phyloP scores from a whole-genome alignment of 805 yeast species.

The Cyberlindnera meyerae region DNA sequence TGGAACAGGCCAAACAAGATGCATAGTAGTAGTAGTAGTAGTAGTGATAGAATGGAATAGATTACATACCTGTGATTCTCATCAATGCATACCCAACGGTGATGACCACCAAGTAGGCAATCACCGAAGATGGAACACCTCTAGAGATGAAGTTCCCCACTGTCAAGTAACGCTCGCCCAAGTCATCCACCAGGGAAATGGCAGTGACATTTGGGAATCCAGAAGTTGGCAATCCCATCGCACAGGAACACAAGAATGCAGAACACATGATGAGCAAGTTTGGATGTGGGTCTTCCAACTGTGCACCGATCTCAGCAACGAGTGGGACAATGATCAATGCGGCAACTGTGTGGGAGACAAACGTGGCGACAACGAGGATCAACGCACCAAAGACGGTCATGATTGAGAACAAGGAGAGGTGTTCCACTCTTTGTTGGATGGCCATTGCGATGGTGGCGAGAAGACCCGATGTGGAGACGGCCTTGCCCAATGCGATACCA shows the following conservation, averaged over 20 bases:
- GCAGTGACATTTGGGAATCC: conserved; percentile 99
- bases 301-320: conserved; percentile 82
- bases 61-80: conserved; percentile 41
- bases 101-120: conserved; percentile 67
- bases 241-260: conserved; percentile 77
- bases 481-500: conserved; percentile 92
- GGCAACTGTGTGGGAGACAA: conserved; percentile 95
- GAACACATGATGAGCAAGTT: conserved; percentile 65
- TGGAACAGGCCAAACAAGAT: conserved; percentile 11
- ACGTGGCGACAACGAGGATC: conserved; percentile 82
- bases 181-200: conserved; percentile 86
- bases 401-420: conserved; percentile 66
- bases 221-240: conserved; percentile 96
- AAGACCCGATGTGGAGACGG: conserved; percentile 88
- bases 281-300: conserved; percentile 75
- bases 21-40: too few relatives aligned
- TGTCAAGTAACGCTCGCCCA: conserved; percentile 84
- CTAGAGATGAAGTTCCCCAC: conserved; percentile 82
- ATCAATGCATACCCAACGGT: conserved; percentile 77
- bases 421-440: conserved; percentile 63
- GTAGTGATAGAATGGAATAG: too few relatives aligned
- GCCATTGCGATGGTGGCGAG: conserved; percentile 68
- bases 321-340: conserved; percentile 90
- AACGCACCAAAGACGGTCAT: conserved; percentile 76
- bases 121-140: conserved; percentile 83